Evolutionary conservation across 1,284 basidiomycete species (phyloP), one percentile per base, ranked within the genome.

Genomic region (Malassezia arunalokei): DNA sequence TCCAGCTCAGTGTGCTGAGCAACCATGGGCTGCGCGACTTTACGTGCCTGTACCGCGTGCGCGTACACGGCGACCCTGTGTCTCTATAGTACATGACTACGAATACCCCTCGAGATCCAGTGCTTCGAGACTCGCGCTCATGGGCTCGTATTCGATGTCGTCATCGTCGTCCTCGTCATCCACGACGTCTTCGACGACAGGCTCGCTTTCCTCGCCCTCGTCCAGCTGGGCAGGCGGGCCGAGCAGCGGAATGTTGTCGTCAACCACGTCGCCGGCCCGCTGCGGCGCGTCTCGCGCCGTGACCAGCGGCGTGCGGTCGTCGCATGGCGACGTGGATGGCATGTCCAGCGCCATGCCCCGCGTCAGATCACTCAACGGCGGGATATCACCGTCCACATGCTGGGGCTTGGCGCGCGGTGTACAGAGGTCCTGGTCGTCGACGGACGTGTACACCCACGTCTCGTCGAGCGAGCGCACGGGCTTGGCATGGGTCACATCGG

Each of bases 11-110:
- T 59, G 76, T 96, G 60, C 78, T 81, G 71, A 84, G 78, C 67
- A 96, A 96, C 70, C 92, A 88, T 82, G 92, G 91, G 28, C 79
- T 79, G 66, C 75, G 79, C 11, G 82, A 83, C 57, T 86, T 81
- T 68, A 95, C 91, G 0, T 96, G 91, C 74, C 71, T 96, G 32
- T 96, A 96, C 74, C 81, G 91, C 47, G 79, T 96, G 82, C 68
- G 88, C 81, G 56, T 66, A 11, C 64, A 66, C 40, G 64, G 64
- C 37, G 48, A 57, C 5, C 53, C 51, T 28, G 51, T 44, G 42
- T 48, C 15, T 31, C 37, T 48, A 48, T 41, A 40, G 31, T 49
- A 50, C 42, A 50, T 29, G 35, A 11, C 11, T 35, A 12, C 33
- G 29, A 62, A 42, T 56, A 62, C 14, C 60, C 60, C 33, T 62